phyloP scores from a whole-genome alignment of 1,284 basidiomycete species.

The Boletus holoroseus region DNA sequence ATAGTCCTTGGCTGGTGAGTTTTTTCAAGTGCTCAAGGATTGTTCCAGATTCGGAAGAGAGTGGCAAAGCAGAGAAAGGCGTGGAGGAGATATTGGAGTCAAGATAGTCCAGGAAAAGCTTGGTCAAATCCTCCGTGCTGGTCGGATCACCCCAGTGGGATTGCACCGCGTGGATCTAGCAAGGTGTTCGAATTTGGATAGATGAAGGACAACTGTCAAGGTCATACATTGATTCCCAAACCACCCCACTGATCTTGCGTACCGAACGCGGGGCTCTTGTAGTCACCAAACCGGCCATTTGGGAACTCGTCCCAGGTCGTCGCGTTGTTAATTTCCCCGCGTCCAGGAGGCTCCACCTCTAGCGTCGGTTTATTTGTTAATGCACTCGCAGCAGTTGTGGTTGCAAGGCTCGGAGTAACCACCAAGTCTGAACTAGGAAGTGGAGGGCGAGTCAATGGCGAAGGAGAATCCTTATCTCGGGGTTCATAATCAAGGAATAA shows the following conservation, averaged over 20 bases:
- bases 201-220: neutral
- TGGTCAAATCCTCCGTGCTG: slow-evolving; percentile 65
- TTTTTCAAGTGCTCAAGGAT: slow-evolving; percentile 78
- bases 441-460: slow-evolving; percentile 22
- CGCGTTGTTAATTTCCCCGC: slow-evolving; percentile 69
- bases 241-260: slow-evolving; percentile 71
- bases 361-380: slow-evolving; percentile 45
- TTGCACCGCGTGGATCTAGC: slow-evolving; percentile 61
- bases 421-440: slow-evolving; percentile 40
- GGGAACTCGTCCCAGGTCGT: slow-evolving; percentile 97
- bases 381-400: slow-evolving; percentile 50
- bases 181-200: neutral
- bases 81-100: slow-evolving; percentile 65
- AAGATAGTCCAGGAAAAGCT: slow-evolving; percentile 78
- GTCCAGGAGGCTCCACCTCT: slow-evolving; percentile 53
- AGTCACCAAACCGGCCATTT: slow-evolving; percentile 98
- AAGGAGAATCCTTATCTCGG: slow-evolving; percentile 39
- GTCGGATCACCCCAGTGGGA: slow-evolving; percentile 81
- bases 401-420: slow-evolving; percentile 46
- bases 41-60: slow-evolving; percentile 79
- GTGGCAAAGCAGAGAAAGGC: slow-evolving; percentile 85
- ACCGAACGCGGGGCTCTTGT: slow-evolving; percentile 94
- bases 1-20: slow-evolving; percentile 77
- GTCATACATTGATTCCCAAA: slow-evolving; percentile 47
- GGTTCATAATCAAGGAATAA: slow-evolving; percentile 6